Evolutionary conservation across 345 rosid species (phyloP), one percentile per base, ranked within the genome.

Genomic region (Rhodomyrtus tomentosa): DNA sequence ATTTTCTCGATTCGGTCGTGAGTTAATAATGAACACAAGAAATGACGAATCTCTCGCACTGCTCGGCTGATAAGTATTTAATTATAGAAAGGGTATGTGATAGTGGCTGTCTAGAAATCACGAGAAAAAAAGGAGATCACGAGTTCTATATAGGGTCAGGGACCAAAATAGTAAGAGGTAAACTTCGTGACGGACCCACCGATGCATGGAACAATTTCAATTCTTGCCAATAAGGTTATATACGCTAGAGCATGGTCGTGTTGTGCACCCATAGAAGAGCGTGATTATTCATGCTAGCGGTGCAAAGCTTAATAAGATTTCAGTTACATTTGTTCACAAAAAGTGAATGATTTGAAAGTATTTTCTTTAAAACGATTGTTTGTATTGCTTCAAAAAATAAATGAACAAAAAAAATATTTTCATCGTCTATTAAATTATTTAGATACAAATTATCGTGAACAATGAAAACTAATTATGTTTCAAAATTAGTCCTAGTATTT

Each of bases 111-210:
- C 24, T 4, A 2, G 76, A 68, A 24, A 68, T 59, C 40, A 6
- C 1, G 13, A 32, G 42, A 36, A 21, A 11, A 32, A 32, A 8
- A 62, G 24, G 32, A 2, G 24, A 45, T 18, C 3, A 0, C 1
- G 3, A 0, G 0, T 32, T 68, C 10, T 10, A 2, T 8, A 18
- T 32, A 9, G 76, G 76, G 45, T 8, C 1, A 1, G 6, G 21
- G 3, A 18, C 36, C 0, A 1, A 62, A 62, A 32, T 62, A 0
- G 42, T 62, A 4, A 62, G 0, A 1, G n/a, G n/a, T 22, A 54
- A 22, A 22, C 56, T 20, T 21, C 9, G 9, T 5, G 0, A 15
- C 7, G 2, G 16, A 59, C 29, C 29, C 10, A 18, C 6, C 10
- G 5, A 62, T 62, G 42, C 29, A 16, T 4, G 3, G 5, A 7